A percentile compares a stretch with the other conserved stretches of the same genome.
Conservation (phyloP, 2,329 filamentous ascomycete species). For the Shiraia bambusicola region DNA sequence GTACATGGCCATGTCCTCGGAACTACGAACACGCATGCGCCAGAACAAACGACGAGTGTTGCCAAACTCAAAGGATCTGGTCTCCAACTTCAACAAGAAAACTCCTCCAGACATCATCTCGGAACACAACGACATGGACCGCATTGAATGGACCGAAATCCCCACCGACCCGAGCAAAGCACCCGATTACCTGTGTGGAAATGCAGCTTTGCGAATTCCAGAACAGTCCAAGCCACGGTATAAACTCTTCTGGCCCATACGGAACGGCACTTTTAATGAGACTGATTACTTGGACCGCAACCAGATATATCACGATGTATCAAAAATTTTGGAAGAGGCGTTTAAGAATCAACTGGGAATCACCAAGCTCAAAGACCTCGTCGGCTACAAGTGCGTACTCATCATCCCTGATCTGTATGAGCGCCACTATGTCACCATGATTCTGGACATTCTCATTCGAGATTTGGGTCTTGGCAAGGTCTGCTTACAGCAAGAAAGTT, state of each 20-base stretch:
- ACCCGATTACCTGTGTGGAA: slow-evolving; percentile 78
- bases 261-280: slow-evolving; percentile 85
- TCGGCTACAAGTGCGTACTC: slow-evolving; percentile 93
- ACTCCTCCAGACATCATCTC: slow-evolving; percentile 83
- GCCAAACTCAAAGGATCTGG: slow-evolving; percentile 95
- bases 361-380: slow-evolving; percentile 75
- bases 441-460: slow-evolving; percentile 80
- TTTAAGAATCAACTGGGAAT: slow-evolving; percentile 83
- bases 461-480: slow-evolving; percentile 86
- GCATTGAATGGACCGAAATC: slow-evolving; percentile 94
- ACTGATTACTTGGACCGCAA: slow-evolving; percentile 79
- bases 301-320: slow-evolving; percentile 82
- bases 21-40: slow-evolving; percentile 88
- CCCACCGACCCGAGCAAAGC: slow-evolving; percentile 59
- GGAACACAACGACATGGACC: slow-evolving; percentile 90
- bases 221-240: slow-evolving; percentile 88
- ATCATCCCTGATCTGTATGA: slow-evolving; percentile 97
- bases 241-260: slow-evolving; percentile 89
- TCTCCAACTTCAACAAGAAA: slow-evolving; percentile 89
- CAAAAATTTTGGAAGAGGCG: slow-evolving; percentile 81
- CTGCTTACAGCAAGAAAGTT: slow-evolving; percentile 93
- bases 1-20: slow-evolving; percentile 79
- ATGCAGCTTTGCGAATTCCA: slow-evolving; percentile 79
- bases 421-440: slow-evolving; percentile 82
- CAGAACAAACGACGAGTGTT: slow-evolving; percentile 91